phyloP scores from a whole-genome alignment of 805 yeast species.

The Hanseniaspora occidentalis region DNA sequence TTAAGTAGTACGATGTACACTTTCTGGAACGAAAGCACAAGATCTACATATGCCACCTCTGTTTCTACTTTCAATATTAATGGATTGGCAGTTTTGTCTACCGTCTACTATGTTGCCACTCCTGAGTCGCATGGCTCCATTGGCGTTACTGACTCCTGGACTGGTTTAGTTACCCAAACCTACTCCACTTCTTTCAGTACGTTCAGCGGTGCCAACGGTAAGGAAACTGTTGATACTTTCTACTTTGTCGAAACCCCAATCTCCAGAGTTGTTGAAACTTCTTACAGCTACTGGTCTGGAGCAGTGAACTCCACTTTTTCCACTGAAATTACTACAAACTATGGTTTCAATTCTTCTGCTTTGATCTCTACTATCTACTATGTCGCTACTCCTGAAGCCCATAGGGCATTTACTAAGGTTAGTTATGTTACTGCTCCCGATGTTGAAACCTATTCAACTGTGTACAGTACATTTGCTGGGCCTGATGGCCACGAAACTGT shows the following conservation, averaged over 20 bases:
- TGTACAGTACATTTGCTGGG: too few species aligned
- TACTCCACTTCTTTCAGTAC: slow-evolving; percentile 1
- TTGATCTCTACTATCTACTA: slow-evolving; percentile 7
- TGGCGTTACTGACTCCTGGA: slow-evolving; percentile 1
- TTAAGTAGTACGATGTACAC: slow-evolving; percentile 1
- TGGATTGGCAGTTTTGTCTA: slow-evolving; percentile 8
- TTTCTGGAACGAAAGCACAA: background rate
- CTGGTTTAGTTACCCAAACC: slow-evolving; percentile 3
- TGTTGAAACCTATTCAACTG: too few species aligned
- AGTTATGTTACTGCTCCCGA: too few species aligned
- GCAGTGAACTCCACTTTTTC: background rate
- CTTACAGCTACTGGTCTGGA: background rate
- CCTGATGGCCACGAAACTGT: too few species aligned
- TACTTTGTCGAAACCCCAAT: slow-evolving; percentile 11
- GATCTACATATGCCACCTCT: slow-evolving; percentile 1
- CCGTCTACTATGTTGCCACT: slow-evolving; percentile 12
- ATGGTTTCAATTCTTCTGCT: background rate
- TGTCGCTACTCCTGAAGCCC: slow-evolving; percentile 11
- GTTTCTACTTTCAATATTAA: background rate
- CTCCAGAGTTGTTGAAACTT: background rate
- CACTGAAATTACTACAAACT: background rate
- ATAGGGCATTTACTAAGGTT: too few species aligned
- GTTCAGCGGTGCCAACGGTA: slow-evolving; percentile 1
- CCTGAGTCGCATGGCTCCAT: slow-evolving; percentile 6
- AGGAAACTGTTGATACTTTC: slow-evolving; percentile 2